These are phyloP conservation scores for Phialemonium atrogriseum DNA, from an alignment of 2,329 filamentous ascomycete genomes.

Conservation along the genomic window DNA sequence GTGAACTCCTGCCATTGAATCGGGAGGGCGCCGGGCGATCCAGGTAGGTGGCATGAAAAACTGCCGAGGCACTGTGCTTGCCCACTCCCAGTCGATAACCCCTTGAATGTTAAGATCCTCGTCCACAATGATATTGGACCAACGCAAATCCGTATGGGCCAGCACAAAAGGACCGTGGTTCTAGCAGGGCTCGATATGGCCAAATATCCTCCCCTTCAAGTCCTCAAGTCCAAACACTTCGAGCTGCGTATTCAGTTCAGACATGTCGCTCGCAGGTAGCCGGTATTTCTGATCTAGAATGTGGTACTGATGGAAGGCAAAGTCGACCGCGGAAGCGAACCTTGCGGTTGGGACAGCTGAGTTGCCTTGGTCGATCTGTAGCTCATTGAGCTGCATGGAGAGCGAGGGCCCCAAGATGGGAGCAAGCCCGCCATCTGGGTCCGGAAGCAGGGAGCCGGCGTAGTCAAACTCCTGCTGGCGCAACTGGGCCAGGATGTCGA, in stretches of 20 bases:
- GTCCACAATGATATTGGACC: constrained; percentile 17
- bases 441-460: constrained; percentile 16
- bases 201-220: constrained; percentile 10
- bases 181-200: constrained; percentile 4
- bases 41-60: constrained; percentile 9
- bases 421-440: constrained; percentile 7
- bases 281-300: constrained; percentile 6
- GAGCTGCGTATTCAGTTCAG: constrained; percentile 5
- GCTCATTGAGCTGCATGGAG: constrained; percentile 11
- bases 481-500: constrained; percentile 17
- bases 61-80: constrained; percentile 7
- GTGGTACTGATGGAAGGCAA: constrained; percentile 6
- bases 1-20: constrained; percentile 2
- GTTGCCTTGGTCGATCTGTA: constrained; percentile 6
- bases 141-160: constrained; percentile 14
- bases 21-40: constrained; percentile 6
- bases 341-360: constrained; percentile 2
- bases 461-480: constrained; percentile 13
- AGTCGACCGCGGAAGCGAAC: constrained; percentile 7
- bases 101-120: constrained; percentile 11
- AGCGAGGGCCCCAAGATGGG: constrained; percentile 13
- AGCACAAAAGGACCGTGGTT: constrained; percentile 13
- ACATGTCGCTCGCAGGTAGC: constrained; percentile 6
- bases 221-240: constrained; percentile 8
- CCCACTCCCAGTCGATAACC: constrained; percentile 21